Evolutionary conservation across 2,329 filamentous ascomycete genomes (phyloP).

Genomic region (Curvularia lunata): DNA sequence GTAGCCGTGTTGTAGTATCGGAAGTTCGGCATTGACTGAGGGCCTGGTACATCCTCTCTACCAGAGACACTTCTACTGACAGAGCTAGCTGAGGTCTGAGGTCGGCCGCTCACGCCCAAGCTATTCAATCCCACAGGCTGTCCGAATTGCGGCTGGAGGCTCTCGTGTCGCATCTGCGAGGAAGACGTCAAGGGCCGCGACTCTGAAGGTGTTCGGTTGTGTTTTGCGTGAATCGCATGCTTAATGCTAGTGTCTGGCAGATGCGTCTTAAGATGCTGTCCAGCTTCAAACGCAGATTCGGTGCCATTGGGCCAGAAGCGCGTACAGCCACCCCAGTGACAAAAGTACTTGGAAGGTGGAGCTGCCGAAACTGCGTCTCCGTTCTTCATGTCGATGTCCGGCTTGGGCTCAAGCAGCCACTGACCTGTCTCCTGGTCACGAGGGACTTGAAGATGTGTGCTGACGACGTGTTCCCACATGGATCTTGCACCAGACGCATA

Average conservation of each 20-base stretch:
- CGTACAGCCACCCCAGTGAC: constrained; percentile 71
- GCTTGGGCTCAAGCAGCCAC: constrained; percentile 53
- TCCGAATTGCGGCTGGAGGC: constrained; percentile 40
- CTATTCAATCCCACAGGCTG: constrained; percentile 39
- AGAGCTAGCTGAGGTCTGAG: constrained; percentile 21
- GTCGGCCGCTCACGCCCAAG: constrained; percentile 35
- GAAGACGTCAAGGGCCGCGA: constrained; percentile 37
- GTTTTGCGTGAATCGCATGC: constrained; percentile 49
- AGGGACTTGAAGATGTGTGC: constrained; percentile 66
- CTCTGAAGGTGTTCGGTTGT: constrained; percentile 56
- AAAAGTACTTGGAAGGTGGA: constrained; percentile 59
- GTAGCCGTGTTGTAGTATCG: constrained; percentile 55
- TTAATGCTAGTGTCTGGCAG: constrained; percentile 57
- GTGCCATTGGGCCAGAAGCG: constrained; percentile 56
- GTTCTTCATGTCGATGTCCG: constrained; percentile 46
- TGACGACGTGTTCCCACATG: constrained; percentile 76
- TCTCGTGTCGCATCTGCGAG: constrained; percentile 37
- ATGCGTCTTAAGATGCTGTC: constrained; percentile 73
- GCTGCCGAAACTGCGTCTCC: constrained; percentile 55
- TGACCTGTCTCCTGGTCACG: constrained; percentile 60
- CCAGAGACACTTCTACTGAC: constrained; percentile 32
- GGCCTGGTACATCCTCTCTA: constrained; percentile 24
- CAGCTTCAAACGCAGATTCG: constrained; percentile 56
- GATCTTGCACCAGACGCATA: constrained; percentile 69
- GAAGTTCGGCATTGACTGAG: constrained; percentile 37